Conservation (phyloP, 2,329 filamentous ascomycete genomes). For the Fusarium chlamydosporum region DNA sequence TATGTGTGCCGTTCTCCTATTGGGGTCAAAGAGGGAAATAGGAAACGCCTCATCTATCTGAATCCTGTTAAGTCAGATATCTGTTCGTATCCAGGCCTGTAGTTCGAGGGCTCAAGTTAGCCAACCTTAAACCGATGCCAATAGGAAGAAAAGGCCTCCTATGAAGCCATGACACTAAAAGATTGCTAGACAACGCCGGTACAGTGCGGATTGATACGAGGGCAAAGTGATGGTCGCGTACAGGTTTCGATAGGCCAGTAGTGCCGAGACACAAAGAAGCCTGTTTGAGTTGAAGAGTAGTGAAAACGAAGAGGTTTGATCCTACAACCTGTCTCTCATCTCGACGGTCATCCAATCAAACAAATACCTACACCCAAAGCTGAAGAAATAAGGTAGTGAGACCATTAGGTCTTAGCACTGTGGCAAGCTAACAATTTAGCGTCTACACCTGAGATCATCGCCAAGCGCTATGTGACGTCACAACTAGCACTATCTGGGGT, state of each 20-base stretch:
- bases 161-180: conserved; percentile 7
- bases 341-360: conserved; percentile 10
- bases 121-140: conserved; percentile 18
- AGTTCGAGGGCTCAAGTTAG: conserved; percentile 11
- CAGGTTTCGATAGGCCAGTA: neutral
- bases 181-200: neutral
- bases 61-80: neutral
- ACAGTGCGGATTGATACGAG: conserved; percentile 44
- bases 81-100: conserved; percentile 18
- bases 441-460: conserved; percentile 47
- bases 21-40: neutral
- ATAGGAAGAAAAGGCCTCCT: conserved; percentile 9
- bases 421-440: conserved; percentile 28
- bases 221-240: conserved; percentile 2
- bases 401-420: conserved; percentile 13
- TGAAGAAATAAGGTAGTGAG: conserved; percentile 12
- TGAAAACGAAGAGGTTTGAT: neutral
- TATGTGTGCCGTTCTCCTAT: conserved; percentile 3
- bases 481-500: conserved; percentile 45
- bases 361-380: conserved; percentile 21
- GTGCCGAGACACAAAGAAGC: conserved; percentile 25
- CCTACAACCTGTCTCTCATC: neutral
- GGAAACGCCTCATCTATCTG: neutral
- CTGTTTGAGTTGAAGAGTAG: conserved; percentile 10
- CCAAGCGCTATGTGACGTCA: conserved; percentile 46